Base-by-base conservation (phyloP, 768 basidiomycete species). In the Panellus pusillus region DNA sequence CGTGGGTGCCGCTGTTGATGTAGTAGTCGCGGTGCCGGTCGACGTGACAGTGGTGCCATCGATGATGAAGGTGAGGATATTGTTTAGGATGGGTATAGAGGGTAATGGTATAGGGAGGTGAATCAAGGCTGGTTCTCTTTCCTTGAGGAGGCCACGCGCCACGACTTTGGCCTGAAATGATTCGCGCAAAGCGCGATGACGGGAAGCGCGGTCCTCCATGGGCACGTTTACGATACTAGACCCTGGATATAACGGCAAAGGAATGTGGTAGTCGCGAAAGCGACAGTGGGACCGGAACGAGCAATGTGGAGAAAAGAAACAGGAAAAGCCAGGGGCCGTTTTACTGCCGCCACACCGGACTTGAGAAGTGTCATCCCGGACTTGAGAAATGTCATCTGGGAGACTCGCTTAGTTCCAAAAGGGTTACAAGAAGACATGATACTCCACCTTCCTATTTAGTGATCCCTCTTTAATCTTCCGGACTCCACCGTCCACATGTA, bases 61-160 rank as follows among this genome's bases (percentile, higher is more conserved):
- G 24, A 77, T 36, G 29, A 79, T 24, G 19, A 74, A 65, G 18
- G 55, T 66, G 35, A 74, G 47, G 15, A 81, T 28, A 2, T 72
- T 67, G n/a, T 65, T 64, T 28, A 76, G 60, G 27, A 80, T 44
- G 2, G 79, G 76, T 35, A 79, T 62, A 8, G 74, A 69, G 13
- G 75, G 74, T 19, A 76, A 41, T 8, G 74, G 67, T 20, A 75
- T 55, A 29, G 74, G 67, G 3, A 76, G 61, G 32, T 70, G 68
- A 37, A 75, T 64, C 56, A 75, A 73, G 2, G 68, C 57, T 32
- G 76, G 75, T 15, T 69, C 67, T 55, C 79, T 76, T 44, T 66
- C 68, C 9, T 71, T 61, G 31, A 73, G 65, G 20, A 47, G 37
- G 38, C 48, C 48, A 43, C 54, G 47, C 20, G 47, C 28, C 2